These are phyloP conservation scores for Suillus alpinus DNA, from an alignment of 768 basidiomycete genomes.

Conservation along the genomic window DNA sequence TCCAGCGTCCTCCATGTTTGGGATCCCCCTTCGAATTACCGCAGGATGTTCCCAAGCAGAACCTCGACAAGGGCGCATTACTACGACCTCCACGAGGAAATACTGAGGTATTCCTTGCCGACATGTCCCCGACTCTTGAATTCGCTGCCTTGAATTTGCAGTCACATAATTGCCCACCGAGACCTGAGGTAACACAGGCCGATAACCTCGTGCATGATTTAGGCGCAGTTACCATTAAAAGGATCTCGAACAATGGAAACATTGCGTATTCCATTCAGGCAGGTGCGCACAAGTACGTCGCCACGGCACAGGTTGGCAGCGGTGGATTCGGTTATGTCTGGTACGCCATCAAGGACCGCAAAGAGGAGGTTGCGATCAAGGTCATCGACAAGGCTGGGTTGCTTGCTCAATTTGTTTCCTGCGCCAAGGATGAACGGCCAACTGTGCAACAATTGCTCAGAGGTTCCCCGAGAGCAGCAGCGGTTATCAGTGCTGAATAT, in stretches of 20 bases:
- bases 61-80: neutral
- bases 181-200: neutral
- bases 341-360: slow-evolving; percentile 5
- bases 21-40: neutral
- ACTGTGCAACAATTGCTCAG: neutral
- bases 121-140: neutral
- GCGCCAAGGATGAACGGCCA: neutral
- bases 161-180: neutral
- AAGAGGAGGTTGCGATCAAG: slow-evolving; percentile 13
- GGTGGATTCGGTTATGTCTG: slow-evolving; percentile 10
- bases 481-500: neutral
- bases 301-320: slow-evolving; percentile 5
- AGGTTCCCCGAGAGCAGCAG: neutral
- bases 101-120: no score
- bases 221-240: neutral
- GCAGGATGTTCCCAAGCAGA: neutral
- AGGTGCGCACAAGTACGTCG: slow-evolving; percentile 2
- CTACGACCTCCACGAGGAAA: neutral
- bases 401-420: neutral
- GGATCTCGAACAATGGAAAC: neutral
- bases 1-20: neutral
- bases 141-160: neutral
- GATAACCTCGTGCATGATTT: neutral
- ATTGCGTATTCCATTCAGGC: neutral
- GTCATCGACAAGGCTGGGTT: slow-evolving; percentile 6